phyloP scores from a whole-genome alignment of 2,329 filamentous ascomycete genomes.

The Penicillium sp. region DNA sequence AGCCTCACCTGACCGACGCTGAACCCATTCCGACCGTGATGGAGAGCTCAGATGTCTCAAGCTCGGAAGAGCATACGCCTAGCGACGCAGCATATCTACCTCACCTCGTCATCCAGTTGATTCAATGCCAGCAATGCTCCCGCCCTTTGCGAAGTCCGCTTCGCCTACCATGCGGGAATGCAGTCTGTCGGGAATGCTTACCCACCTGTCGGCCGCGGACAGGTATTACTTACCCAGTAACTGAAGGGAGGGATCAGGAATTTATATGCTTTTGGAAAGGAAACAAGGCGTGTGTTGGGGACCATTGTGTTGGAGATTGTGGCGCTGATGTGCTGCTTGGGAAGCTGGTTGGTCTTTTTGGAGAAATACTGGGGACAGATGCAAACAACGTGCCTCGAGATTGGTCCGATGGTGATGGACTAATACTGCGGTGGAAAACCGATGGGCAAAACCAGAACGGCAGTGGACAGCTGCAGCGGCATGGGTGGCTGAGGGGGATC shows the following conservation, averaged over 20 bases:
- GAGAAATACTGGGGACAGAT: constrained; percentile 28
- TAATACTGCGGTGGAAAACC: constrained; percentile 29
- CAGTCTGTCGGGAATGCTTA: constrained; percentile 72
- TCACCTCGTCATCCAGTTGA: constrained; percentile 65
- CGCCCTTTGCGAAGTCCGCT: constrained; percentile 65
- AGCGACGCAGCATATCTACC: constrained; percentile 55
- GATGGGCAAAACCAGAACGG: constrained; percentile 1
- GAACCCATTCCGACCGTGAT: constrained; percentile 9
- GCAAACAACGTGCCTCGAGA: constrained; percentile 1
- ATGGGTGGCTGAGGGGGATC: constrained; percentile 56
- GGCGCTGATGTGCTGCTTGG: constrained; percentile 71
- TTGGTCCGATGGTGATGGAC: constrained; percentile 32
- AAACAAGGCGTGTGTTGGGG: constrained; percentile 56
- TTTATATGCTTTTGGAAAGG: constrained; percentile 66
- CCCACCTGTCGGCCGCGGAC: constrained; percentile 63
- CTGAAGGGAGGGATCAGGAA: constrained; percentile 63
- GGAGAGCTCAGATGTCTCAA: constrained; percentile 11
- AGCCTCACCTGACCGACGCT: background rate
- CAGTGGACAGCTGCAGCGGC: constrained; percentile 7
- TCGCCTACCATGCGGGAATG: constrained; percentile 77
- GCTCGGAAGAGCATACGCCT: constrained; percentile 32
- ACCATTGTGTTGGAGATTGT: constrained; percentile 77
- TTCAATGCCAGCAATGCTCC: constrained; percentile 76
- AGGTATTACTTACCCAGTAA: constrained; percentile 75
- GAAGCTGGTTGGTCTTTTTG: constrained; percentile 65